Evolutionary conservation across 176 grass and related monocot species (phyloP).

Genomic region (Aegilops speltoides): DNA sequence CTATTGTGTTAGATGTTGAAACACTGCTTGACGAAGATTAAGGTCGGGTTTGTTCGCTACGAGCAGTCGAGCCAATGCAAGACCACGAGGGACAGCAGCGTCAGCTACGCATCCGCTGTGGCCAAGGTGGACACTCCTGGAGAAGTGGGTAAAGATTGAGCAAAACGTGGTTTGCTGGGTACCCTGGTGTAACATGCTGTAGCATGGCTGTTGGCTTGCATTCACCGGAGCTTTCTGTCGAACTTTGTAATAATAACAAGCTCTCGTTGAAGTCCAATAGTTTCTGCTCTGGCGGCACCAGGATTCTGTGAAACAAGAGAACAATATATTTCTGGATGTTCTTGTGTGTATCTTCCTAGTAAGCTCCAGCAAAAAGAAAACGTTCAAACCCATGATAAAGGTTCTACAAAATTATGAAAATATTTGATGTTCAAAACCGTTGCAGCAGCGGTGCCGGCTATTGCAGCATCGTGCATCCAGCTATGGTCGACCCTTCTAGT

Average conservation of each 20-base stretch:
- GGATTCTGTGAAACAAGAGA: neutral
- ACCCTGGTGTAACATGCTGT: neutral
- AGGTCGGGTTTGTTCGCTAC: conserved; percentile 75
- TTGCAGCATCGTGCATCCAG: too few relatives aligned
- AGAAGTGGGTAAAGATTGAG: conserved; percentile 21
- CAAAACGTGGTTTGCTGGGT: neutral
- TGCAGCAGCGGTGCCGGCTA: too few relatives aligned
- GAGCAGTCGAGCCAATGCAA: conserved; percentile 97
- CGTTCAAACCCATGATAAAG: too few relatives aligned
- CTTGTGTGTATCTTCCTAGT: neutral
- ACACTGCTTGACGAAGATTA: conserved; percentile 67
- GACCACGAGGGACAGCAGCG: conserved; percentile 71
- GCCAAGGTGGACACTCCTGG: conserved; percentile 50
- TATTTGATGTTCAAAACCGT: too few relatives aligned
- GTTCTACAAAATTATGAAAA: too few relatives aligned
- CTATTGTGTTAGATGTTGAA: conserved; percentile 56
- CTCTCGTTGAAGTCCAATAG: neutral
- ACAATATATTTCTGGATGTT: neutral
- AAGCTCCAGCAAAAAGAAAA: neutral
- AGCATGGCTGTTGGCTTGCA: conserved; percentile 18
- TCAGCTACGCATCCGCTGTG: conserved; percentile 79
- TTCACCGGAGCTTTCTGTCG: neutral
- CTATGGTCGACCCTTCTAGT: too few relatives aligned
- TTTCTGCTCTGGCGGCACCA: neutral
- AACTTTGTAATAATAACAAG: conserved; percentile 25